Evolutionary conservation across 2,329 filamentous ascomycete species (phyloP).

Genomic region (Cladophialophora exuberans): DNA sequence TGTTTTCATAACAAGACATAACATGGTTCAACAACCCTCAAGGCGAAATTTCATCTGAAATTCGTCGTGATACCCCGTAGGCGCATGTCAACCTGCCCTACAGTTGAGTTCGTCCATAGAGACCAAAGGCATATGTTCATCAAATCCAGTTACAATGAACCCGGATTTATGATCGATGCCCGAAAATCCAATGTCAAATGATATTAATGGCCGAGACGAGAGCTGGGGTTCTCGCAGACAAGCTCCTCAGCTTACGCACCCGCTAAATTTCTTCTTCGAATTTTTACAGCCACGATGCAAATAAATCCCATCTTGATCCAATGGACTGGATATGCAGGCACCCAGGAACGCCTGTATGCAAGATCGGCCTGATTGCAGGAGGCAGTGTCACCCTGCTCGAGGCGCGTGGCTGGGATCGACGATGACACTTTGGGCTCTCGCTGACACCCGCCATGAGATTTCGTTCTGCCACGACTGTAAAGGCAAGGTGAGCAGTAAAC

Average conservation of each 20-base stretch:
- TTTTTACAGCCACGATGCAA: too few relatives aligned
- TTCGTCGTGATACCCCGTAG: slow-evolving; percentile 33
- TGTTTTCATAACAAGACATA: slow-evolving; percentile 86
- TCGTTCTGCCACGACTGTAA: slow-evolving; percentile 1
- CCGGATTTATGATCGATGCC: too few relatives aligned
- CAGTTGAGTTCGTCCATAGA: background rate
- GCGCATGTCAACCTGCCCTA: slow-evolving; percentile 32
- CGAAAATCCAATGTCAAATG: too few relatives aligned
- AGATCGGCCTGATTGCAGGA: background rate
- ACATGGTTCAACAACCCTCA: slow-evolving; percentile 68
- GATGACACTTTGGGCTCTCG: background rate
- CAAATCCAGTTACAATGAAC: too few relatives aligned
- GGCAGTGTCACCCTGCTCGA: background rate
- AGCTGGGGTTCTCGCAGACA: too few relatives aligned
- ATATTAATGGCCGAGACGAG: too few relatives aligned
- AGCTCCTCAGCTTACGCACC: too few relatives aligned
- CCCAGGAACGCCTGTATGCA: background rate
- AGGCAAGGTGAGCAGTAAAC: background rate
- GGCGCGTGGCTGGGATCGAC: background rate
- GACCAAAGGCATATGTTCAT: background rate
- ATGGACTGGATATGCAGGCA: too few relatives aligned
- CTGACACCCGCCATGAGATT: too few relatives aligned
- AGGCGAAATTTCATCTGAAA: slow-evolving; percentile 47
- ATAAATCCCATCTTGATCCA: too few relatives aligned
- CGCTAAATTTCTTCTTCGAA: too few relatives aligned